Percentiles rank a stretch among this genome's conserved stretches.
These are phyloP conservation scores for Didymella segeticola DNA, from an alignment of 2,329 filamentous ascomycete species.

Conservation along the genomic window DNA sequence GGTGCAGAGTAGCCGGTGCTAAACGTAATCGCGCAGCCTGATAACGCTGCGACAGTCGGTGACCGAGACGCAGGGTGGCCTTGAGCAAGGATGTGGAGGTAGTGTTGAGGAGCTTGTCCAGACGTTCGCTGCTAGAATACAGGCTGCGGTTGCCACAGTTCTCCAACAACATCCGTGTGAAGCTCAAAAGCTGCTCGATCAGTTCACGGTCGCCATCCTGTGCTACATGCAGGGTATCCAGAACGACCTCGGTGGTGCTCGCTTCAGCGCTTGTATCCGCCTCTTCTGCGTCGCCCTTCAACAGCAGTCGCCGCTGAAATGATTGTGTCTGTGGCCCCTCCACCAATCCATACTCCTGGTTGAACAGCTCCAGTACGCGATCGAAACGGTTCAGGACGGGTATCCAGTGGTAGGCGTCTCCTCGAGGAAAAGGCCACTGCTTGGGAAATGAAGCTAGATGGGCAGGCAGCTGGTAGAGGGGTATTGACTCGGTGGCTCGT, in stretches of 20 bases:
- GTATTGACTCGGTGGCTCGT: conserved; percentile 68
- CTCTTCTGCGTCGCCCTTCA: conserved; percentile 63
- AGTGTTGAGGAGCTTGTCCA: conserved; percentile 88
- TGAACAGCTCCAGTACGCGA: conserved; percentile 81
- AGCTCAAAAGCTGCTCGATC: conserved; percentile 79
- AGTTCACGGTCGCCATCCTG: conserved; percentile 81
- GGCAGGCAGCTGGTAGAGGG: conserved; percentile 77
- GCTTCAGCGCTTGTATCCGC: conserved; percentile 30
- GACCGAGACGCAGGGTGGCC: conserved; percentile 77
- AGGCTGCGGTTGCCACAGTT: conserved; percentile 97
- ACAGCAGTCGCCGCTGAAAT: conserved; percentile 72
- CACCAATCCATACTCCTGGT: conserved; percentile 77
- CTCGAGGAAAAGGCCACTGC: conserved; percentile 93
- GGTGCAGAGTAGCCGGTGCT: conserved; percentile 69
- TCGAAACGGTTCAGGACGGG: conserved; percentile 93
- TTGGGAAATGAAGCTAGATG: conserved; percentile 82
- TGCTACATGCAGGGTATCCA: conserved; percentile 66
- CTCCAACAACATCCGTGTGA: conserved; percentile 86
- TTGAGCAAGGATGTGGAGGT: conserved; percentile 81
- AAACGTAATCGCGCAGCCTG: conserved; percentile 85
- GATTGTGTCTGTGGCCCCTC: conserved; percentile 80
- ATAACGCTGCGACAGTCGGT: conserved; percentile 90
- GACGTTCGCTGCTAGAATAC: conserved; percentile 88
- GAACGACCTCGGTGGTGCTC: conserved; percentile 56
- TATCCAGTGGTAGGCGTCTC: conserved; percentile 98